These are phyloP conservation scores for Phytophthora uliginosa DNA, from an alignment of 352 stramenopile genomes.

Conservation along the genomic window DNA sequence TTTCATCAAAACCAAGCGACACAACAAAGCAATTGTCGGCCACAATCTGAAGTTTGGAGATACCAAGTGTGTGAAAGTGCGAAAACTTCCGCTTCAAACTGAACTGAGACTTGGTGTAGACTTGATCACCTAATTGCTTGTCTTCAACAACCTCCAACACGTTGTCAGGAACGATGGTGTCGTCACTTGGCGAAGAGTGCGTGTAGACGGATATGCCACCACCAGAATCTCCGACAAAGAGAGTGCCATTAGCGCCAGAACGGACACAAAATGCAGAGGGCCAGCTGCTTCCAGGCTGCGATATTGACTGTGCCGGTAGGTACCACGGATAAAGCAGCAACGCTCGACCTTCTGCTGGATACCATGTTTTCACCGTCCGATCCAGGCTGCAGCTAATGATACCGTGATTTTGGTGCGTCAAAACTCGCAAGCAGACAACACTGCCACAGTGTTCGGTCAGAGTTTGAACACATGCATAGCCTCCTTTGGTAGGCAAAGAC, in stretches of 20 bases:
- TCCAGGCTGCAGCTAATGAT: constrained; percentile 83
- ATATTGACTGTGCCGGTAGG: constrained; percentile 64
- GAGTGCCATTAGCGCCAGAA: constrained; percentile 45
- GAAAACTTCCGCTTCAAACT: constrained; percentile 68
- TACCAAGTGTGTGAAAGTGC: constrained; percentile 73
- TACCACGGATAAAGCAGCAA: constrained; percentile 81
- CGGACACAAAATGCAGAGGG: constrained; percentile 67
- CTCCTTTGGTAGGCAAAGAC: constrained; percentile 38
- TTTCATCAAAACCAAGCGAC: constrained; percentile 81
- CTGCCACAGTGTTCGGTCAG: constrained; percentile 66
- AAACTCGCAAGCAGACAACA: constrained; percentile 58
- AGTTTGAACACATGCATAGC: constrained; percentile 66
- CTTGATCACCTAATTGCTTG: constrained; percentile 16
- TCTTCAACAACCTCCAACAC: constrained; percentile 19
- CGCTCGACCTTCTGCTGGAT: constrained; percentile 58
- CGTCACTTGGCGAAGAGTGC: constrained; percentile 11
- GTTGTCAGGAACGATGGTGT: constrained; percentile 1
- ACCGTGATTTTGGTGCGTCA: constrained; percentile 54
- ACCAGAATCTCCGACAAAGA: constrained; percentile 76
- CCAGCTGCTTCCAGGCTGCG: constrained; percentile 61
- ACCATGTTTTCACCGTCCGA: constrained; percentile 77
- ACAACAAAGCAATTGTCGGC: constrained; percentile 80
- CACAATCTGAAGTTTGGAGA: constrained; percentile 64
- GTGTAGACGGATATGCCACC: constrained; percentile 73
- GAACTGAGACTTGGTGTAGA: constrained; percentile 51